phyloP scores from a whole-genome alignment of 257 asterid species.

The Jacaranda copaia region DNA sequence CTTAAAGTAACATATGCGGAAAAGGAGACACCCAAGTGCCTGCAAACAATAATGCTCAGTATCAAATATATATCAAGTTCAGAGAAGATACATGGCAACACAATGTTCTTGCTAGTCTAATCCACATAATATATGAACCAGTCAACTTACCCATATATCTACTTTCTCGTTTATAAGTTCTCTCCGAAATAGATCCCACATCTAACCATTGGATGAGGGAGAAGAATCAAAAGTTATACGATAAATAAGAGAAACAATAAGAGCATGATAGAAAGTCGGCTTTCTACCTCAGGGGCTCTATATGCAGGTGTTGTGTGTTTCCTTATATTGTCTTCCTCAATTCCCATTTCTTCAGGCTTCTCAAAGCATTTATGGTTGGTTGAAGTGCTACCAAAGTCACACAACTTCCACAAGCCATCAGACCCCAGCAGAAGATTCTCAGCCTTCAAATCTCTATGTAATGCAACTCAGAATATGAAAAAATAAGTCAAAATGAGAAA shows the following conservation, averaged over 20 bases:
- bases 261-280: conserved; percentile 44
- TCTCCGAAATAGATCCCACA: conserved; percentile 96
- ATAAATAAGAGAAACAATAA: conserved; percentile 40
- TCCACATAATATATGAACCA: conserved; percentile 23
- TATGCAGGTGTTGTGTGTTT: conserved; percentile 98
- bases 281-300: conserved; percentile 97
- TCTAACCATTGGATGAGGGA: conserved; percentile 66
- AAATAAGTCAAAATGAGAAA: conserved; percentile 15
- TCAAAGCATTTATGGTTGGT: conserved; percentile 97
- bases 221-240: conserved; percentile 52
- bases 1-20: conserved; percentile 93
- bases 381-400: conserved; percentile 95
- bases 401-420: conserved; percentile 95
- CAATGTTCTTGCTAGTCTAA: conserved; percentile 14
- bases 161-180: conserved; percentile 93
- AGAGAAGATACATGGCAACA: conserved; percentile 13
- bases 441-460: conserved; percentile 88
- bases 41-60: conserved; percentile 45
- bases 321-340: conserved; percentile 96
- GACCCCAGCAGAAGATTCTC: conserved; percentile 95
- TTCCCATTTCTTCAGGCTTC: conserved; percentile 98
- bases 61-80: conserved; percentile 16
- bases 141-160: conserved; percentile 93
- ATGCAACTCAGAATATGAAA: conserved; percentile 44
- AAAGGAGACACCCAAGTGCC: conserved; percentile 99